Evolutionary conservation across 371 early-diverging fungal species (phyloP).

Genomic region (Mortierella sp.): DNA sequence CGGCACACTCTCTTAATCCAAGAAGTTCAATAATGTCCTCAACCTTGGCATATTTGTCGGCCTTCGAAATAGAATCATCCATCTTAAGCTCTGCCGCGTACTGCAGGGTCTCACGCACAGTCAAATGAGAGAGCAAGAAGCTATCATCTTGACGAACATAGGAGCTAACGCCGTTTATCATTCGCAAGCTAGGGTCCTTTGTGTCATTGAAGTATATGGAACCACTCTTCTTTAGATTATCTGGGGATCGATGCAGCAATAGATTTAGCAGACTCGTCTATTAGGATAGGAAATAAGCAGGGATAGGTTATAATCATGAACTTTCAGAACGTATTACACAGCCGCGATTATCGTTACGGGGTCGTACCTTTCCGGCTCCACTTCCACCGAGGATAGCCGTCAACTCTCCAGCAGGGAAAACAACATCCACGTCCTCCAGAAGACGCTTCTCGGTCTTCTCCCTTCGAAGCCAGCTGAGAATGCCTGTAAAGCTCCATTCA

Average conservation of each 20-base stretch:
- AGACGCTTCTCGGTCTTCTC: conserved; percentile 35
- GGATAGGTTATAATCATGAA: background rate
- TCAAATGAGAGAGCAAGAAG: conserved; percentile 59
- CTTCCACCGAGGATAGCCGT: conserved; percentile 74
- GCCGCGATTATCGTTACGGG: background rate
- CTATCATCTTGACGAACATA: conserved; percentile 71
- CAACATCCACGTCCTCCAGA: conserved; percentile 60
- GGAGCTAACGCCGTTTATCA: conserved; percentile 37
- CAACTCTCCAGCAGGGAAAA: conserved; percentile 64
- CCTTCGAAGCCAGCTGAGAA: conserved; percentile 15
- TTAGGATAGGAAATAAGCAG: background rate
- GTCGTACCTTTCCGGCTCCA: conserved; percentile 71
- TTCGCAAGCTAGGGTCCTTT: conserved; percentile 36
- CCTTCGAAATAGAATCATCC: conserved; percentile 33
- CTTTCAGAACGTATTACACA: background rate
- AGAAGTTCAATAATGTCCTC: conserved; percentile 52
- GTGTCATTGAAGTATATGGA: conserved; percentile 47
- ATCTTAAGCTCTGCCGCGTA: conserved; percentile 58
- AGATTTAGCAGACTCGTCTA: conserved; percentile 68
- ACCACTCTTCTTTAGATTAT: conserved; percentile 28
- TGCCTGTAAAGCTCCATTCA: conserved; percentile 31
- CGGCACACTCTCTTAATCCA: conserved; percentile 46
- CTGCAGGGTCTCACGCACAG: conserved; percentile 61
- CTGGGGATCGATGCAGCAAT: conserved; percentile 37
- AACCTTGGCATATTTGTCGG: conserved; percentile 23